A percentile compares a stretch with the other conserved stretches of the same genome.
phyloP scores from a whole-genome alignment of 768 basidiomycete genomes.

The Pleurotus tuoliensis region DNA sequence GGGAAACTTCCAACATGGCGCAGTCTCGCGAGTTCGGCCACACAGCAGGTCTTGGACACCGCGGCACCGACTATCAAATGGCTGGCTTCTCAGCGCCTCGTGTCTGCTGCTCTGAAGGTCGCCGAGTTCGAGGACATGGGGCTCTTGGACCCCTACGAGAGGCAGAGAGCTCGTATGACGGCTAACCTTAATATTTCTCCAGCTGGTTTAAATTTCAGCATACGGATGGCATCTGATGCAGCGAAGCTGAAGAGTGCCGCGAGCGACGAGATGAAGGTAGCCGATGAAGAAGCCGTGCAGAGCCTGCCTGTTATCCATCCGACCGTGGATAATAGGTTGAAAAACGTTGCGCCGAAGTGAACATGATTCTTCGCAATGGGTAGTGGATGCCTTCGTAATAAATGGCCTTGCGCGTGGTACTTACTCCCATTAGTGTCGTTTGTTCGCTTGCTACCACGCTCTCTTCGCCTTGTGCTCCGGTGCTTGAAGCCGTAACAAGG shows the following conservation, averaged over 20 bases:
- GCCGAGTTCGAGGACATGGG: constrained; percentile 12
- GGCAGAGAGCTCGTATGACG: constrained; percentile 23
- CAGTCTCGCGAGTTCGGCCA: too few relatives aligned
- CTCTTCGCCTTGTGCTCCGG: too few relatives aligned
- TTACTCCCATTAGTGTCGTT: too few relatives aligned
- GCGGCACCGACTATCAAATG: constrained; percentile 10
- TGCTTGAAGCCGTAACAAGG: too few relatives aligned
- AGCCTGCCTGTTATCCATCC: not conserved
- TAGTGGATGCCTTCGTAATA: too few relatives aligned
- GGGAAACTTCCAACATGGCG: too few relatives aligned
- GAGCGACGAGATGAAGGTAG: not conserved
- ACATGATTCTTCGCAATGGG: too few relatives aligned
- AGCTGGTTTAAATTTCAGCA: not conserved
- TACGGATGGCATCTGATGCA: not conserved
- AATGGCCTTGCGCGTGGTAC: too few relatives aligned
- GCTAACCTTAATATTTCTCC: not conserved
- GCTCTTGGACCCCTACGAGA: constrained; percentile 20
- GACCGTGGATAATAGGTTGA: not conserved
- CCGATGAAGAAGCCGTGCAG: not conserved
- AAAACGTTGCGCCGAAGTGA: too few relatives aligned
- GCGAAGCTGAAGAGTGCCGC: not conserved
- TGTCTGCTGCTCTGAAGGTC: constrained; percentile 10
- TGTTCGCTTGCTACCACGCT: too few relatives aligned
- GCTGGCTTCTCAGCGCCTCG: constrained; percentile 9
- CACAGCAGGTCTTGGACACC: constrained; percentile 7